Conservation (phyloP, 192 early-diverging fungal genomes). For the Phycomyces nitens region DNA sequence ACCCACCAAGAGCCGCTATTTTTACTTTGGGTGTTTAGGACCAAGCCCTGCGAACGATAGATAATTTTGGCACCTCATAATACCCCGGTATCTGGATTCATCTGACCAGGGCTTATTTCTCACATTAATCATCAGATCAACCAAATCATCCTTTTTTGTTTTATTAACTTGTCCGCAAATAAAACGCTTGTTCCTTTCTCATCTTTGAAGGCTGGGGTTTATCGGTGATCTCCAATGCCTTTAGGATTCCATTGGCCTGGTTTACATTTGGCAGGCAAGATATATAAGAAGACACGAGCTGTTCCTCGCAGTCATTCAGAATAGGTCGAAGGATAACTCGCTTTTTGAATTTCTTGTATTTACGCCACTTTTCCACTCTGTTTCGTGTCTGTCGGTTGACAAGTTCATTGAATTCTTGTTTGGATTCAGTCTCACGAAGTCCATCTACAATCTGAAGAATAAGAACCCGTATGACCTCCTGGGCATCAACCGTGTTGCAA, state of each 20-base stretch:
- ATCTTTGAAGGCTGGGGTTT: neutral
- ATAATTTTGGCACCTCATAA: too few species aligned
- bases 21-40: too few species aligned
- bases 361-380: constrained; percentile 8
- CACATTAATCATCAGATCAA: too few species aligned
- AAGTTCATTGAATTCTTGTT: neutral
- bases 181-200: neutral
- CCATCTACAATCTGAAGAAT: constrained; percentile 16
- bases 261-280: neutral
- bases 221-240: constrained; percentile 6
- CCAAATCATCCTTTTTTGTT: too few species aligned
- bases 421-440: neutral
- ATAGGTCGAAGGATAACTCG: neutral
- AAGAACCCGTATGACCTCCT: neutral
- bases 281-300: constrained; percentile 1
- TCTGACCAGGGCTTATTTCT: too few species aligned
- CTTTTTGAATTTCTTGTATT: neutral
- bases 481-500: neutral
- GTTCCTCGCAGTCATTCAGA: neutral
- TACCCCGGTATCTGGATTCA: too few species aligned
- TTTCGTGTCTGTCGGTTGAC: neutral
- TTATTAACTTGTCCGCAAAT: too few species aligned
- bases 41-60: too few species aligned
- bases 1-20: too few species aligned
- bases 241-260: constrained; percentile 3